Evolutionary conservation across 768 basidiomycete genomes (phyloP), one percentile per base, ranked within the genome.

Genomic region (Suillus ampliporus): DNA sequence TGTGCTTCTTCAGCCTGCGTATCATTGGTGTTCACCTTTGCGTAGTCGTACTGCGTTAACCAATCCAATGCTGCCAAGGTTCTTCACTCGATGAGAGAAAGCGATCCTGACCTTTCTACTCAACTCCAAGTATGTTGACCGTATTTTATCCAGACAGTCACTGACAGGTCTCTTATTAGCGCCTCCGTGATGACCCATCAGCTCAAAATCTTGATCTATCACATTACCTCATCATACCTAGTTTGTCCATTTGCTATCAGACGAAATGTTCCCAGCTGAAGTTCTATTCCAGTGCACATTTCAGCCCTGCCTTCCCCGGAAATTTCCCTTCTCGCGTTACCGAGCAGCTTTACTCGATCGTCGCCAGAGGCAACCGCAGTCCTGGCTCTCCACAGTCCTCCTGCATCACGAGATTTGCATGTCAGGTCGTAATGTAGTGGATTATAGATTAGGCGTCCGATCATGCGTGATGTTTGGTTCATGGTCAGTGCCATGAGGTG

Each of bases 21-120:
- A 8, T 21, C 38, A 23, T 37, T 57, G 15, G 21, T 11, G 44
- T 17, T 14, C 14, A 28, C 7, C 23, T 9, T 37, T 8, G 54
- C 57, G 8, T 64, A 95, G 89, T 87, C 89, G 59, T 98, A 97
- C 71, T 98, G 97, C 65, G 86, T 95, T 61, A 95, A 98, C 66
- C 96, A 97, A 74, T 81, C 80, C 8, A 87, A 81, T 17, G 94
- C 91, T 0, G 90, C 88, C 67, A 90, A 88, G 68, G 85, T 90
- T 3, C 79, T 97, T 37, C 89, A 92, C 66, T 87, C 89, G 1
- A 72, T 92, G 62, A 81, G 93, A 50, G 85, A 89, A 58, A 82
- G 82, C 4, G 90, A 91, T 63, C 81, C 86, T 0, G 86, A 86
- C 21, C 75, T 97, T 10, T 84, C 85, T 1, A 71, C 77, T 14